phyloP scores from a whole-genome alignment of 1,139 yeast species.

The Kodamaea plutei region DNA sequence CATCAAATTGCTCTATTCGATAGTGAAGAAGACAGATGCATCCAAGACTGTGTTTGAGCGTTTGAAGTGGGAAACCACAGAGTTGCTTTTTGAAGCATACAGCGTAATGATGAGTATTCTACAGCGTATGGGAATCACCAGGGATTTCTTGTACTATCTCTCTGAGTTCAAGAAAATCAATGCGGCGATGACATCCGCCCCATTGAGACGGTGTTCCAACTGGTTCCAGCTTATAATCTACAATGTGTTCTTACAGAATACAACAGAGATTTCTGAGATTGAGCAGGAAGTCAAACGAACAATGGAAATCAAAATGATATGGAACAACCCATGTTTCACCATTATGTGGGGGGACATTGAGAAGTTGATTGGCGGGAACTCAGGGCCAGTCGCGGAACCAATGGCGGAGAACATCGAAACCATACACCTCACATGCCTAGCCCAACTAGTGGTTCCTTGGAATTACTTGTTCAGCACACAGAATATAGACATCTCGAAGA shows the following conservation, averaged over 20 bases:
- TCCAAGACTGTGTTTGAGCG: conserved; percentile 22
- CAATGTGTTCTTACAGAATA: conserved; percentile 13
- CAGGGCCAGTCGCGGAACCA: not conserved
- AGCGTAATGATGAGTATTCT: conserved; percentile 30
- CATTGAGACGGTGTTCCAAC: conserved; percentile 26
- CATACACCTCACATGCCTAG: not conserved
- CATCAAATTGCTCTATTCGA: conserved; percentile 39
- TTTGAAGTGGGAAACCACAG: conserved; percentile 35
- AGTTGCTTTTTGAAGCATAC: conserved; percentile 32
- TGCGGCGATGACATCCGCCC: conserved; percentile 19
- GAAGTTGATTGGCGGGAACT: not conserved
- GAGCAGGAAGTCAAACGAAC: too few species aligned
- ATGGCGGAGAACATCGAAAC: not conserved
- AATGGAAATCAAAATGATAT: conserved; percentile 1
- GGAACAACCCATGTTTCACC: not conserved
- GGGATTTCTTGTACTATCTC: conserved; percentile 49
- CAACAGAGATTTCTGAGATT: conserved; percentile 7
- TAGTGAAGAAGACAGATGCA: conserved; percentile 32
- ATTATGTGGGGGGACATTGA: not conserved
- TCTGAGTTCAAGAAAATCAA: conserved; percentile 43
- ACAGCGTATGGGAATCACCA: conserved; percentile 47
- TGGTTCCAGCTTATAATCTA: conserved; percentile 17
- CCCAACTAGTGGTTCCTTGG: conserved; percentile 5
- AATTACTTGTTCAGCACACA: conserved; percentile 5
- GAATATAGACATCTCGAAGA: not conserved